phyloP scores from a whole-genome alignment of 2,329 filamentous ascomycete genomes.

The Fusarium fracticaudum region DNA sequence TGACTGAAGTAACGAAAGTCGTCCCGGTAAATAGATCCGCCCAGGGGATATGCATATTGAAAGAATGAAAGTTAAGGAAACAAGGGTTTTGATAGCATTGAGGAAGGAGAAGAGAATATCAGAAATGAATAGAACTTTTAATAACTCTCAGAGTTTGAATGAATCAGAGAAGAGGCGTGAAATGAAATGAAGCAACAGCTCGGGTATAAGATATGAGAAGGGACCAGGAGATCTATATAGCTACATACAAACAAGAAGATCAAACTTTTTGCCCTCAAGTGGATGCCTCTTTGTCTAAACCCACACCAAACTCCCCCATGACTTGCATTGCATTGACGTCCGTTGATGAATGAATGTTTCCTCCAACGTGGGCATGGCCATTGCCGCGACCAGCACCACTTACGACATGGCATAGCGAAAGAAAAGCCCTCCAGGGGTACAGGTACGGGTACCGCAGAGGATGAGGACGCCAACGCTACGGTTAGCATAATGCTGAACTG shows the following conservation, averaged over 20 bases:
- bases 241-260: slow-evolving; percentile 8
- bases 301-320: slow-evolving; percentile 27
- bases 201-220: slow-evolving; percentile 4
- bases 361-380: slow-evolving; percentile 15
- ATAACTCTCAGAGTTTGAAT: slow-evolving; percentile 16
- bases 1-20: slow-evolving; percentile 26
- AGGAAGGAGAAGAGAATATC: background rate
- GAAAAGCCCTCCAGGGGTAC: slow-evolving; percentile 21
- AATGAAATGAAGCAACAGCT: slow-evolving; percentile 8
- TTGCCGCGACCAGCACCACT: slow-evolving; percentile 28
- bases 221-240: slow-evolving; percentile 31
- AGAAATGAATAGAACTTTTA: slow-evolving; percentile 4
- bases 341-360: slow-evolving; percentile 17
- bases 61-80: slow-evolving; percentile 7
- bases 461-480: slow-evolving; percentile 21
- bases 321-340: slow-evolving; percentile 33
- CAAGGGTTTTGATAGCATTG: background rate
- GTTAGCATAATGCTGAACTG: background rate
- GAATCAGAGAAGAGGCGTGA: slow-evolving; percentile 23
- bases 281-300: slow-evolving; percentile 36
- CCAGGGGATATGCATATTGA: slow-evolving; percentile 42
- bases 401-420: slow-evolving; percentile 16
- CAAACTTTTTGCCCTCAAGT: slow-evolving; percentile 21
- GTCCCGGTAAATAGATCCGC: slow-evolving; percentile 33
- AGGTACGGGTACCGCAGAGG: background rate